Conservation (phyloP, 1,284 basidiomycete genomes). For the Inonotus hispidus region DNA sequence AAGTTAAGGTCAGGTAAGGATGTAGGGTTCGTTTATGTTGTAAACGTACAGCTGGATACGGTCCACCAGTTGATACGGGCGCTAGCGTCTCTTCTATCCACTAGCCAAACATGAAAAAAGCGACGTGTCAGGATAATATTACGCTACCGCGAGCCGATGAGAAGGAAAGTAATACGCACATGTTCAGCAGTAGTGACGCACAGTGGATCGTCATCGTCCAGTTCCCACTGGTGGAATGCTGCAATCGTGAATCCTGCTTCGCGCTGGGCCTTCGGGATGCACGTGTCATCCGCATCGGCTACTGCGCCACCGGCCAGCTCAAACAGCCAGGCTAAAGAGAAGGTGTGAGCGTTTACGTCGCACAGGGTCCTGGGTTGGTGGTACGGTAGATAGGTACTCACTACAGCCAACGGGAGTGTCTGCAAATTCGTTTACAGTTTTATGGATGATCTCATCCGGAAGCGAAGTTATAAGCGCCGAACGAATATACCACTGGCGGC, state of each 20-base stretch:
- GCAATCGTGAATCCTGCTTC: slow-evolving; percentile 80
- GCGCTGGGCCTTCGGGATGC: slow-evolving; percentile 71
- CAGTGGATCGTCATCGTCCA: slow-evolving; percentile 69
- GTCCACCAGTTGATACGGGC: slow-evolving; percentile 68
- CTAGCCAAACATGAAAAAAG: slow-evolving; percentile 30
- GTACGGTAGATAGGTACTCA: slow-evolving; percentile 36
- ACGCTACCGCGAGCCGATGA: background rate
- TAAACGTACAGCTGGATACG: slow-evolving; percentile 72
- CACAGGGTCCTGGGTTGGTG: background rate
- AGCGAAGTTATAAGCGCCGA: slow-evolving; percentile 74
- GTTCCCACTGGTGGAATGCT: slow-evolving; percentile 89
- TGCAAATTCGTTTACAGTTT: slow-evolving; percentile 76
- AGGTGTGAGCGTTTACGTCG: slow-evolving; percentile 7
- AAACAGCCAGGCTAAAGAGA: slow-evolving; percentile 73
- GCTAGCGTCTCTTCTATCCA: slow-evolving; percentile 74
- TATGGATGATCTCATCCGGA: slow-evolving; percentile 79
- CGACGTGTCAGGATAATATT: background rate
- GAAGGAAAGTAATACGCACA: slow-evolving; percentile 33
- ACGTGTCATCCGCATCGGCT: slow-evolving; percentile 64
- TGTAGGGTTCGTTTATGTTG: slow-evolving; percentile 14
- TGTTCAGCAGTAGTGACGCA: slow-evolving; percentile 79
- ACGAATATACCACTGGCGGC: slow-evolving; percentile 86
- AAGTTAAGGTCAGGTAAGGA: slow-evolving; percentile 10
- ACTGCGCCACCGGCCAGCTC: slow-evolving; percentile 84
- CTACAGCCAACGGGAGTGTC: slow-evolving; percentile 83